Evolutionary conservation across 768 basidiomycete genomes (phyloP).

Genomic region (Auriculariales sp.): DNA sequence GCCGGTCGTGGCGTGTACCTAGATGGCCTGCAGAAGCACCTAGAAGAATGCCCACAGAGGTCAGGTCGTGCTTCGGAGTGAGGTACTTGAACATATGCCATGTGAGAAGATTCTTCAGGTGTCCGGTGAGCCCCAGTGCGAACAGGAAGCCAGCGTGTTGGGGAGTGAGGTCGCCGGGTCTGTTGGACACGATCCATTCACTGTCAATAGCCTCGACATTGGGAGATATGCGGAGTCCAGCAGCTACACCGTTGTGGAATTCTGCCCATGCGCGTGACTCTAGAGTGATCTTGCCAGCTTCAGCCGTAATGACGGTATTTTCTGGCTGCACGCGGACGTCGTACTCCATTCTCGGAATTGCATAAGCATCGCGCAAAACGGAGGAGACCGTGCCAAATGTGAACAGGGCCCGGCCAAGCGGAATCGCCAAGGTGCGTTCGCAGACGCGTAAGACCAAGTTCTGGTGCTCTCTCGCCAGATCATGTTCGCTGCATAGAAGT

Average conservation of each 20-base stretch:
- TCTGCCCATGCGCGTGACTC: constrained; percentile 87
- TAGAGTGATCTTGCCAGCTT: constrained; percentile 51
- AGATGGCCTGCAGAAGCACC: constrained; percentile 87
- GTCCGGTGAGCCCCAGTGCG: constrained; percentile 84
- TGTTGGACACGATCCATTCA: constrained; percentile 94
- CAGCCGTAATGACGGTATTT: constrained; percentile 48
- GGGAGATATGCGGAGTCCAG: constrained; percentile 71
- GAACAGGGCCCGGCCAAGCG: constrained; percentile 84
- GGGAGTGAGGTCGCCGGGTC: constrained; percentile 76
- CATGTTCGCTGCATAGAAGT: constrained; percentile 52
- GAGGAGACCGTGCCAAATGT: constrained; percentile 72
- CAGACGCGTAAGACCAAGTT: constrained; percentile 65
- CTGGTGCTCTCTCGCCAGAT: constrained; percentile 77
- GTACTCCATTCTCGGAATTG: constrained; percentile 68
- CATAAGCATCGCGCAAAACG: constrained; percentile 64
- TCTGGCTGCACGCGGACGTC: constrained; percentile 59
- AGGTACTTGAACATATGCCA: constrained; percentile 95
- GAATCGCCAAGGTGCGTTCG: constrained; percentile 77
- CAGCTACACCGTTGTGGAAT: constrained; percentile 94
- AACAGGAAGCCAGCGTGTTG: constrained; percentile 95
- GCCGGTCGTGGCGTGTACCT: constrained; percentile 71
- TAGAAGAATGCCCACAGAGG: constrained; percentile 83
- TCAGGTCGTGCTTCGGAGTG: constrained; percentile 91
- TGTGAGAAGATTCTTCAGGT: constrained; percentile 75
- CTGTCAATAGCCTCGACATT: constrained; percentile 68